Base-by-base conservation (phyloP, 306 rosid species). In the Oemleria cerasiformis region DNA sequence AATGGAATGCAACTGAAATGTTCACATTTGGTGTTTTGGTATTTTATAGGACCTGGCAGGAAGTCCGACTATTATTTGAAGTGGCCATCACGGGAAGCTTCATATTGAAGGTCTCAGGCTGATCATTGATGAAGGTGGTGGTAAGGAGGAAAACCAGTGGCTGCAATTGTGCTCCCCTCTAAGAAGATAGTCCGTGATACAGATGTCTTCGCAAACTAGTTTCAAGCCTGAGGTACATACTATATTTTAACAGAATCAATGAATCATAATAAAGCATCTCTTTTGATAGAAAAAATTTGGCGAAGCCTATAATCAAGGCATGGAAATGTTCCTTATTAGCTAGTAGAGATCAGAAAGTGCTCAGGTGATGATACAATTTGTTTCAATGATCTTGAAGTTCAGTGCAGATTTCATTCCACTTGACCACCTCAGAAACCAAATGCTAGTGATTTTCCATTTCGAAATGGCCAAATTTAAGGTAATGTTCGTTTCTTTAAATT, bases 81-180 rank as follows among this genome's bases (percentile, higher is more conserved):
- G 97, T n/a, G 97, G 97, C 79, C 97, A 91, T 86, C 98, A 94
- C 57, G 98, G 30, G 57, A 94, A 89, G 72, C 96, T 91, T 60
- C 84, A 83, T 63, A 66, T 83, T 51, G 91, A 94, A 65, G 97
- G 96, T 63, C 83, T 79, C 16, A 75, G 97, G 80, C 73, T 93
- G 75, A 79, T 90, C 67, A 86, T 93, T 38, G 98, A 93, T 45
- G 88, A 90, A 84, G 90, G 96, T 11, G 98, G 96, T 5, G 98
- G 98, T 0, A 65, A 14, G 6, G 58, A 63, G 53, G 71, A 88
- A 41, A 88, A 16, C 89, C 97, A 9, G 77, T 93, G 51, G 98
- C 97, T 59, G 96, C 98, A 23, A 76, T 90, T 78, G 76, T 88
- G 75, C 96, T 92, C 63, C 93, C 98, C 47, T 83, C 92, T 4